Evolutionary conservation across 768 basidiomycete genomes (phyloP).

Genomic region (Termitomyces eurrhizus): DNA sequence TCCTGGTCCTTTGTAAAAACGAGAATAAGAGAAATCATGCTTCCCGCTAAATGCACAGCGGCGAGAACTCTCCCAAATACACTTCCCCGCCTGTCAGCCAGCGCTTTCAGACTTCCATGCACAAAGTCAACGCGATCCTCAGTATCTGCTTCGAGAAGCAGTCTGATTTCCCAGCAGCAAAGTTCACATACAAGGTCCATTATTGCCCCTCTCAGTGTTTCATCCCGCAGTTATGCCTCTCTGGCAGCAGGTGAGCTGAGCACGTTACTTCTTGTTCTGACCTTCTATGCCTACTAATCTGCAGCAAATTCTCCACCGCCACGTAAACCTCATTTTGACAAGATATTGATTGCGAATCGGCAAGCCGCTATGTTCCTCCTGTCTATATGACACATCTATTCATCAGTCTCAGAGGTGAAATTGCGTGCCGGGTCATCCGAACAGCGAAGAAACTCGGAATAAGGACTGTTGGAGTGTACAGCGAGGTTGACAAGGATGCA

Average conservation of each 20-base stretch:
- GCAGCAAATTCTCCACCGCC: constrained; percentile 27
- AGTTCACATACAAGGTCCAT: not conserved
- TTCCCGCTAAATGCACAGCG: not conserved
- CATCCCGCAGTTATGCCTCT: not conserved
- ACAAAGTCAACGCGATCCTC: not conserved
- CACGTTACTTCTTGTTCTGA: not conserved
- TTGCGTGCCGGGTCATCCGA: constrained; percentile 91
- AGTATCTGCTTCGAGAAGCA: not conserved
- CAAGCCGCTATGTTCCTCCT: constrained; percentile 24
- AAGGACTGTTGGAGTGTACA: constrained; percentile 89
- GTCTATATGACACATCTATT: constrained; percentile 18
- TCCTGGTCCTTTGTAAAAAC: not conserved
- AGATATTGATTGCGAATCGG: constrained; percentile 28
- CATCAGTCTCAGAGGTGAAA: constrained; percentile 68
- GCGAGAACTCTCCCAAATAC: constrained; percentile 1
- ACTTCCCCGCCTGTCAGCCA: constrained; percentile 2
- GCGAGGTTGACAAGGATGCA: constrained; percentile 77
- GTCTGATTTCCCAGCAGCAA: not conserved
- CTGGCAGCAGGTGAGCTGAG: not conserved
- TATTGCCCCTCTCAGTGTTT: not conserved
- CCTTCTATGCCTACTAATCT: not conserved
- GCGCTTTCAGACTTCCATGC: not conserved
- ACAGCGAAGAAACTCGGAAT: constrained; percentile 87
- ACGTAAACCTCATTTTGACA: constrained; percentile 23
- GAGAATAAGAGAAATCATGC: not conserved